A percentile compares a stretch with the other conserved stretches of the same genome.
Conservation (phyloP, 225 moss, liverwort and hornwort genomes). For the Ulota crispa region DNA sequence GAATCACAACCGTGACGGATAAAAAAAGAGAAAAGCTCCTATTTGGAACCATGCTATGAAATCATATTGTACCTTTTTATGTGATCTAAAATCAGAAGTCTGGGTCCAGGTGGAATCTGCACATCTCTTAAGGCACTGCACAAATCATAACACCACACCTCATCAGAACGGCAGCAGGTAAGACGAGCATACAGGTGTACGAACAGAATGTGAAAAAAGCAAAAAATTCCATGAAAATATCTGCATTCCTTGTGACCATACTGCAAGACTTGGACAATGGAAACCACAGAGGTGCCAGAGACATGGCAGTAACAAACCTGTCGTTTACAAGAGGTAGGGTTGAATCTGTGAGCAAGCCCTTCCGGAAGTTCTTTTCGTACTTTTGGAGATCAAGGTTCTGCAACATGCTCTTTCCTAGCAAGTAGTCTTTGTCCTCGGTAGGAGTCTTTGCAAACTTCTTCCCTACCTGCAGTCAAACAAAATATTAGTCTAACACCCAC, state of each 20-base stretch:
- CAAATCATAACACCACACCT: neutral
- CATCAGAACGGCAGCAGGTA: neutral
- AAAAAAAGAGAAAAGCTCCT: neutral
- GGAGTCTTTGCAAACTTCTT: constrained; percentile 66
- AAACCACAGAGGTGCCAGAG: neutral
- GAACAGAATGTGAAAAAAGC: neutral
- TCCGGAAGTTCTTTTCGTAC: constrained; percentile 86
- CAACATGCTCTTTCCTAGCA: constrained; percentile 67
- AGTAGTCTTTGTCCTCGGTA: constrained; percentile 62
- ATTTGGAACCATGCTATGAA: neutral
- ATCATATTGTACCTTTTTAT: constrained; percentile 61
- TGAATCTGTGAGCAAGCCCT: constrained; percentile 80
- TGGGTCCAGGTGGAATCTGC: constrained; percentile 82
- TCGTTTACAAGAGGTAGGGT: constrained; percentile 80
- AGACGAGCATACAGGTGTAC: neutral
- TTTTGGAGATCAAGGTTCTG: constrained; percentile 64
- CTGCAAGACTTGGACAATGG: neutral
- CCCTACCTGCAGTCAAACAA: constrained; percentile 57
- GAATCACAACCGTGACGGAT: neutral
- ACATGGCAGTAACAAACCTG: constrained; percentile 45
- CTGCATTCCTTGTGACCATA: neutral
- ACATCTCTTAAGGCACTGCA: constrained; percentile 85
- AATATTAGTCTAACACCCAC: neutral
- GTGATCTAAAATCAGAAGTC: constrained; percentile 88
- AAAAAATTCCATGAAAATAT: neutral